A percentile compares a stretch with the other conserved stretches of the same genome.
phyloP scores from a whole-genome alignment of 2,329 filamentous ascomycete species.

The Cadophora sp. region DNA sequence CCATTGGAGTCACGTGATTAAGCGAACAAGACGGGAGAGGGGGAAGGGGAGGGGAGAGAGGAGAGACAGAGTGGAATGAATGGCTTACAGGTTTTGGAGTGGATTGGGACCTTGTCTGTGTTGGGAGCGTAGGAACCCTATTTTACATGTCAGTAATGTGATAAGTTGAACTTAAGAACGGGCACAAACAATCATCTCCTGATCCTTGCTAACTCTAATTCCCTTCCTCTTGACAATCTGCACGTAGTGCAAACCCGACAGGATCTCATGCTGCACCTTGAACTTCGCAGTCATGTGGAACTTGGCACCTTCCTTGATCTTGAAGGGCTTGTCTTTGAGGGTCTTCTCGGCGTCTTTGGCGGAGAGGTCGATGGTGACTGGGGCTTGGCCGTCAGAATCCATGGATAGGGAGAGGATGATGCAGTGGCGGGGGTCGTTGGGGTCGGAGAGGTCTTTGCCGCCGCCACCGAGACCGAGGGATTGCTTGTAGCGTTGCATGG shows the following conservation, averaged over 20 bases:
- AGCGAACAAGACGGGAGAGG: too few species aligned
- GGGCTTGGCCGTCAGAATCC: conserved; percentile 79
- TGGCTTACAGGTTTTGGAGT: conserved; percentile 88
- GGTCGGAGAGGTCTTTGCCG: conserved; percentile 74
- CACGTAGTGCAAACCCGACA: conserved; percentile 94
- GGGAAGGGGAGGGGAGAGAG: neutral
- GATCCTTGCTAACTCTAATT: conserved; percentile 86
- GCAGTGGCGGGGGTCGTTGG: conserved; percentile 85
- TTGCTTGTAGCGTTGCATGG: conserved; percentile 96
- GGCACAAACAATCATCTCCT: conserved; percentile 91
- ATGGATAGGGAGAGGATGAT: conserved; percentile 93
- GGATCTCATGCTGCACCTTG: conserved; percentile 95
- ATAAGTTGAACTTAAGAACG: neutral
- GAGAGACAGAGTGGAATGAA: conserved; percentile 54
- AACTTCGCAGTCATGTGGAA: conserved; percentile 96
- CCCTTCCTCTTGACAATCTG: conserved; percentile 93
- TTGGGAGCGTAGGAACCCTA: conserved; percentile 93
- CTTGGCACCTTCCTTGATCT: conserved; percentile 91
- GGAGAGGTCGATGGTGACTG: conserved; percentile 89
- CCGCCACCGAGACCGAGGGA: conserved; percentile 84
- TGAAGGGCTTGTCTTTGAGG: conserved; percentile 93
- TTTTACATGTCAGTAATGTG: conserved; percentile 31
- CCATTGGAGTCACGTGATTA: too few species aligned
- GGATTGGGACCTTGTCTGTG: conserved; percentile 83
- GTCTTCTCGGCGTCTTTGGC: conserved; percentile 73